These are phyloP conservation scores for Kuraishia piskuri DNA, from an alignment of 805 yeast species.

Conservation along the genomic window DNA sequence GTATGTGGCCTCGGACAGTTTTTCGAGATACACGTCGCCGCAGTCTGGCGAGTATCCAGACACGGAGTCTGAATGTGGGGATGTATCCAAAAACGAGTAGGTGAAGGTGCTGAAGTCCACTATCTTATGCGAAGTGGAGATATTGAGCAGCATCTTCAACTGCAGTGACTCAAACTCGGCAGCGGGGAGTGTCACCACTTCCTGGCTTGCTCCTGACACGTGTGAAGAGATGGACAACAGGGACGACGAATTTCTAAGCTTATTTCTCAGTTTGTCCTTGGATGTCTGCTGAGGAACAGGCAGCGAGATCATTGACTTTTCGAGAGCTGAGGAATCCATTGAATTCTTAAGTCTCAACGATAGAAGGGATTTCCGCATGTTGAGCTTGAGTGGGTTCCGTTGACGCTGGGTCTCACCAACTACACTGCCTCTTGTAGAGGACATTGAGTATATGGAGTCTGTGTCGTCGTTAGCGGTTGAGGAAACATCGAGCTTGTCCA, in stretches of 20 bases:
- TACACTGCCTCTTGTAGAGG: constrained; percentile 11
- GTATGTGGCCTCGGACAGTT: constrained; percentile 38
- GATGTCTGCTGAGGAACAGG: constrained; percentile 52
- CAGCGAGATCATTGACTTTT: constrained; percentile 39
- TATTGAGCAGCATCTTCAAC: constrained; percentile 22
- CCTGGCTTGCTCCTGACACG: constrained; percentile 10
- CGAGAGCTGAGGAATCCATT: constrained; percentile 14
- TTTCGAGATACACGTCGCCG: constrained; percentile 15
- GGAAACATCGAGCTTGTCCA: background rate
- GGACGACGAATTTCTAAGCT: constrained; percentile 42
- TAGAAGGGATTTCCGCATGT: constrained; percentile 20
- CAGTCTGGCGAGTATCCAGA: constrained; percentile 4
- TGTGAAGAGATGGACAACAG: constrained; percentile 31
- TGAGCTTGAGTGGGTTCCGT: background rate
- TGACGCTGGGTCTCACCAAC: constrained; percentile 2
- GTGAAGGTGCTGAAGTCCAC: constrained; percentile 24
- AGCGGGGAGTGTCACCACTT: constrained; percentile 22
- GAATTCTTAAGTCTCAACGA: constrained; percentile 12
- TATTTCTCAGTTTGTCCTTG: constrained; percentile 43
- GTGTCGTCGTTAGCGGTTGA: constrained; percentile 5
- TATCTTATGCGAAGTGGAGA: constrained; percentile 25
- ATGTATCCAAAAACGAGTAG: background rate
- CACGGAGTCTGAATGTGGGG: too few species aligned
- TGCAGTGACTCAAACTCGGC: constrained; percentile 25
- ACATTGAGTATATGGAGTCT: constrained; percentile 10